These are phyloP conservation scores for Pyrenochaeta sp. DNA, from an alignment of 2,329 filamentous ascomycete genomes.

Conservation along the genomic window DNA sequence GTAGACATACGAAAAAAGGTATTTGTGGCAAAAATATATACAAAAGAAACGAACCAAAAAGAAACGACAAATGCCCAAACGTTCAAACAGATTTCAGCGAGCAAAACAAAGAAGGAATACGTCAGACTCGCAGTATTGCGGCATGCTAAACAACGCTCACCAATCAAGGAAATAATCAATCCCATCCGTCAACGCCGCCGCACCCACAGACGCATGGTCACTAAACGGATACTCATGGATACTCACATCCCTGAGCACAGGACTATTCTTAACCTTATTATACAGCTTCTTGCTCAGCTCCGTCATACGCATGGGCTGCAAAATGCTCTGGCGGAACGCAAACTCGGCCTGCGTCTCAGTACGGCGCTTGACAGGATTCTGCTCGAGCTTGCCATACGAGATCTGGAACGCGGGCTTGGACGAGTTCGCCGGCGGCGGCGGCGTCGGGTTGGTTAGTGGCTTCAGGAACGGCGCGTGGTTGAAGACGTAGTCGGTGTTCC, in stretches of 20 bases:
- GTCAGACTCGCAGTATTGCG: too few species aligned
- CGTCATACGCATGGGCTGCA: slow-evolving; percentile 32
- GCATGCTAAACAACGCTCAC: too few species aligned
- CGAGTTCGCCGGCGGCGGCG: slow-evolving; percentile 2
- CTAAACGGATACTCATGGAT: slow-evolving; percentile 42
- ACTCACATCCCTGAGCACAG: slow-evolving; percentile 32
- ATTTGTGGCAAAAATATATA: too few species aligned
- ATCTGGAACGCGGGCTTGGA: slow-evolving; percentile 42
- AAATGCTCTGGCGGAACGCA: slow-evolving; percentile 32
- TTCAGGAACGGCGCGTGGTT: slow-evolving; percentile 27
- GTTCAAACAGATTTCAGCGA: too few species aligned
- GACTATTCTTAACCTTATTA: slow-evolving; percentile 25
- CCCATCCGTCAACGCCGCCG: slow-evolving; percentile 36
- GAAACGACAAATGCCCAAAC: too few species aligned
- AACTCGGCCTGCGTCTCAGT: slow-evolving; percentile 38
- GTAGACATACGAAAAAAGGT: too few species aligned
- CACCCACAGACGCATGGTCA: slow-evolving; percentile 40
- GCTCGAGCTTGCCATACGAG: slow-evolving; percentile 40
- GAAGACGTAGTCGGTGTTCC: slow-evolving; percentile 55
- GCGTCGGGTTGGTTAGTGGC: slow-evolving; percentile 13
- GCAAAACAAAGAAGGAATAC: too few species aligned
- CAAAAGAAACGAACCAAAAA: too few species aligned
- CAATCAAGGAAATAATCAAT: slow-evolving; percentile 45
- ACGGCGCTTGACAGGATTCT: slow-evolving; percentile 30
- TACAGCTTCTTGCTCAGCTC: slow-evolving; percentile 32